These are phyloP conservation scores for Phaeophleospora eucalypticola DNA, from an alignment of 2,329 filamentous ascomycete species.

Conservation along the genomic window DNA sequence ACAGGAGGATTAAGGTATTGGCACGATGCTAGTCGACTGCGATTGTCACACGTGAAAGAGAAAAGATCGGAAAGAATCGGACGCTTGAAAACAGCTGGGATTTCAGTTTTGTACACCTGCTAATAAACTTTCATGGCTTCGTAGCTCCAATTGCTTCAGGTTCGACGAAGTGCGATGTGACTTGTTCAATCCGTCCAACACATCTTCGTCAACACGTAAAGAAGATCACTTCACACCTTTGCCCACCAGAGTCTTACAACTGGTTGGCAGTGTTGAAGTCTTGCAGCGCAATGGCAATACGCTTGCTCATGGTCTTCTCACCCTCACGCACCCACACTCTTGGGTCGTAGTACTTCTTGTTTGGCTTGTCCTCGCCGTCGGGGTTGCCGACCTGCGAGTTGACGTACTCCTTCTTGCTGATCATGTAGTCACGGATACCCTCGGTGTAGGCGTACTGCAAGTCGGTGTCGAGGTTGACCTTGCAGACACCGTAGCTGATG, in stretches of 20 bases:
- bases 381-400: conserved; percentile 86
- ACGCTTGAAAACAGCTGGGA: neutral
- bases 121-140: neutral
- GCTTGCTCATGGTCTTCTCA: conserved; percentile 90
- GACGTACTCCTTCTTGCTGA: conserved; percentile 94
- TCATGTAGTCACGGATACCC: conserved; percentile 91
- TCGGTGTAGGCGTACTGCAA: conserved; percentile 90
- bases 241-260: conserved; percentile 53
- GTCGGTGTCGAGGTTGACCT: conserved; percentile 99
- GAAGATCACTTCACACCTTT: neutral
- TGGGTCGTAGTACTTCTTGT: conserved; percentile 84
- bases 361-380: conserved; percentile 93
- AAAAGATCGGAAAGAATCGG: neutral
- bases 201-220: neutral
- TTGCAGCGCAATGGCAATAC: conserved; percentile 73
- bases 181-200: neutral
- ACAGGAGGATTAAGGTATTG: too few relatives aligned
- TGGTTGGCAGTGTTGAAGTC: conserved; percentile 87
- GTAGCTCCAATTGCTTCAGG: neutral
- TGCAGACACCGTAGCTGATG: conserved; percentile 91
- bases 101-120: neutral
- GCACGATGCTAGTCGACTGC: too few relatives aligned
- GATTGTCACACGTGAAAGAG: too few relatives aligned
- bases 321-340: conserved; percentile 94
- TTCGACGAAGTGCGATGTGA: neutral